phyloP scores from a whole-genome alignment of 495 filamentous ascomycete genomes.

The Trichoderma gamsii region DNA sequence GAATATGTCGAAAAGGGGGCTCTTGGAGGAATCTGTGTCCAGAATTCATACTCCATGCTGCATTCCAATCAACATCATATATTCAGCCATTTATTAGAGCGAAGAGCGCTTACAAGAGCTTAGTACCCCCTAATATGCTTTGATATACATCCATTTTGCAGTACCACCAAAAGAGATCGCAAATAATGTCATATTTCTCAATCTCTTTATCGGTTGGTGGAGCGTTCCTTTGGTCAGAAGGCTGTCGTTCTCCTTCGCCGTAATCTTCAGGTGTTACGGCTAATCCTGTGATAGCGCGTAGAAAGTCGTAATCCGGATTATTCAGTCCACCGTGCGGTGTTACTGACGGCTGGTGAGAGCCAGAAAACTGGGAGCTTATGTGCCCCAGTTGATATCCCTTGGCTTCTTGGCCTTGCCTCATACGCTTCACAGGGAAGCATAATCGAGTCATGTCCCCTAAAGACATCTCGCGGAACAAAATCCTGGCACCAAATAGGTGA shows the following conservation, averaged over 20 bases:
- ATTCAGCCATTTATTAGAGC: not conserved
- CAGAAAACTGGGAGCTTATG: not conserved
- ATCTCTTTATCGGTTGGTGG: conserved; percentile 55
- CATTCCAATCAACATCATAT: conserved; percentile 11
- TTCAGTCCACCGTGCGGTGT: conserved; percentile 20
- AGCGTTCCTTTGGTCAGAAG: not conserved
- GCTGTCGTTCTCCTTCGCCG: conserved; percentile 17
- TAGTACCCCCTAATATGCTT: conserved; percentile 79
- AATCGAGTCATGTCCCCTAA: conserved; percentile 61
- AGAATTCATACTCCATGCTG: conserved; percentile 73
- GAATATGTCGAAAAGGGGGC: conserved; percentile 61
- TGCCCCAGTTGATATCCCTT: conserved; percentile 22
- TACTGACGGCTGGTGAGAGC: not conserved
- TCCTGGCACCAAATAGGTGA: conserved; percentile 77
- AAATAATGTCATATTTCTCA: conserved; percentile 69
- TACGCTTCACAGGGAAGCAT: conserved; percentile 55
- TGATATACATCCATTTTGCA: conserved; percentile 89
- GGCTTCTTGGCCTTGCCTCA: conserved; percentile 28
- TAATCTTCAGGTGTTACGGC: conserved; percentile 30
- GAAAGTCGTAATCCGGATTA: conserved; percentile 32
- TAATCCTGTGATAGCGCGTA: conserved; percentile 34
- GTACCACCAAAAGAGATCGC: conserved; percentile 96
- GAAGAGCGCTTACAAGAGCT: conserved; percentile 61
- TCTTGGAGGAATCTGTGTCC: conserved; percentile 80
- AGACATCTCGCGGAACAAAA: conserved; percentile 78